A percentile compares a stretch with the other conserved stretches of the same genome.
Evolutionary conservation across 2,329 filamentous ascomycete genomes (phyloP).

Genomic region (Didymella arachidicola): DNA sequence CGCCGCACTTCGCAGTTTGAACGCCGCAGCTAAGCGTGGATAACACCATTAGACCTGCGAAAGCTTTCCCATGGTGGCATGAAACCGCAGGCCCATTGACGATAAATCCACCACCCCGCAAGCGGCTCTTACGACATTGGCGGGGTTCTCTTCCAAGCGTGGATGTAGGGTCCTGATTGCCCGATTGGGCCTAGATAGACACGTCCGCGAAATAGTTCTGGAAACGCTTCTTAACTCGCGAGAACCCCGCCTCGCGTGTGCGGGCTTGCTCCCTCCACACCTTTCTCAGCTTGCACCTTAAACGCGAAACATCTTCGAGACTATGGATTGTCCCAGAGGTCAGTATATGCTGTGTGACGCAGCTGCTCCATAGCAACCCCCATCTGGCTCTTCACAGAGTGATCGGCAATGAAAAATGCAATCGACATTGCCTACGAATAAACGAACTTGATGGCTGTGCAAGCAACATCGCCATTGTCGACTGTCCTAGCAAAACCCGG

Average conservation of each 20-base stretch:
- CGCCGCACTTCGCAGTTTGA: slow-evolving; percentile 21
- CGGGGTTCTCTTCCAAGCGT: slow-evolving; percentile 35
- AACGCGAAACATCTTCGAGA: neutral
- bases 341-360: slow-evolving; percentile 12
- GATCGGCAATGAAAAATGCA: slow-evolving; percentile 13
- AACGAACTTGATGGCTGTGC: slow-evolving; percentile 1
- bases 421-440: slow-evolving; percentile 16
- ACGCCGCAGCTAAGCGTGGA: slow-evolving; percentile 38
- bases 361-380: slow-evolving; percentile 13
- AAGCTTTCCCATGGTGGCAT: slow-evolving; percentile 32
- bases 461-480: neutral
- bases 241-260: slow-evolving; percentile 38
- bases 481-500: slow-evolving; percentile 2
- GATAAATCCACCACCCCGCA: slow-evolving; percentile 32
- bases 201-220: slow-evolving; percentile 19
- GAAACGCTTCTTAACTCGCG: slow-evolving; percentile 32
- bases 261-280: slow-evolving; percentile 16
- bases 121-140: slow-evolving; percentile 38
- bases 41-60: slow-evolving; percentile 30
- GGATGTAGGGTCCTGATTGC: slow-evolving; percentile 40
- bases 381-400: slow-evolving; percentile 14
- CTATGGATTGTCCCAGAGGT: neutral
- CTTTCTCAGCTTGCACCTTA: slow-evolving; percentile 4
- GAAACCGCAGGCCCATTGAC: slow-evolving; percentile 21
- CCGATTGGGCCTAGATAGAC: slow-evolving; percentile 31